These are phyloP conservation scores for Huntiella moniliformis DNA, from an alignment of 2,329 filamentous ascomycete species.

Conservation along the genomic window DNA sequence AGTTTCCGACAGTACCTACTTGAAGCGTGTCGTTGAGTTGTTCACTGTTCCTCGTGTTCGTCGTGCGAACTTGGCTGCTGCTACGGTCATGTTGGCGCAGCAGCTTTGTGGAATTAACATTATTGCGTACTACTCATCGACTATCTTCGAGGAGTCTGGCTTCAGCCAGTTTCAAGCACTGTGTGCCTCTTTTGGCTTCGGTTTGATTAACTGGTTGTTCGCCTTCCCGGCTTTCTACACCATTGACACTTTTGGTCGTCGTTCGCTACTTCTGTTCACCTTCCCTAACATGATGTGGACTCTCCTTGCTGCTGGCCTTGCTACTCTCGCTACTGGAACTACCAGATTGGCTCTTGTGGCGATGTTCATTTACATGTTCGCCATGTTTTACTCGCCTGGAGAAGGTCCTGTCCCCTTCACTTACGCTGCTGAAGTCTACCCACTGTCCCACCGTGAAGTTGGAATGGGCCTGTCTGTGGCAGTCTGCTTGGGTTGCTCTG, in stretches of 20 bases:
- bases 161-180: constrained; percentile 22
- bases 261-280: constrained; percentile 42
- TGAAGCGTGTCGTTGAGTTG: constrained; percentile 34
- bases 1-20: constrained; percentile 23
- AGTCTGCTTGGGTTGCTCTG: constrained; percentile 36
- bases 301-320: constrained; percentile 25
- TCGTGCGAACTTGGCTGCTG: constrained; percentile 46
- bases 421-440: constrained; percentile 45
- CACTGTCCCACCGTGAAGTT: constrained; percentile 42
- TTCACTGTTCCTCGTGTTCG: constrained; percentile 39
- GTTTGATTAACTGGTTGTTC: constrained; percentile 43
- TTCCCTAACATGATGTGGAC: constrained; percentile 49
- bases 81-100: constrained; percentile 48
- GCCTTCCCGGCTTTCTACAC: constrained; percentile 49
- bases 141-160: constrained; percentile 26
- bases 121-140: constrained; percentile 30
- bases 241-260: constrained; percentile 47
- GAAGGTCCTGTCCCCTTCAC: constrained; percentile 42
- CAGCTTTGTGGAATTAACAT: constrained; percentile 41
- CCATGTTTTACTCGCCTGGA: constrained; percentile 45
- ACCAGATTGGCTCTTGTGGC: constrained; percentile 35
- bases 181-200: constrained; percentile 26
- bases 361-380: constrained; percentile 46
- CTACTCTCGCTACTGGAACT: constrained; percentile 21
- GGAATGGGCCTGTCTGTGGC: constrained; percentile 46